A percentile compares a stretch with the other conserved stretches of the same genome.
Conservation (phyloP, 192 early-diverging fungal species). For the Dissophora ornata region DNA sequence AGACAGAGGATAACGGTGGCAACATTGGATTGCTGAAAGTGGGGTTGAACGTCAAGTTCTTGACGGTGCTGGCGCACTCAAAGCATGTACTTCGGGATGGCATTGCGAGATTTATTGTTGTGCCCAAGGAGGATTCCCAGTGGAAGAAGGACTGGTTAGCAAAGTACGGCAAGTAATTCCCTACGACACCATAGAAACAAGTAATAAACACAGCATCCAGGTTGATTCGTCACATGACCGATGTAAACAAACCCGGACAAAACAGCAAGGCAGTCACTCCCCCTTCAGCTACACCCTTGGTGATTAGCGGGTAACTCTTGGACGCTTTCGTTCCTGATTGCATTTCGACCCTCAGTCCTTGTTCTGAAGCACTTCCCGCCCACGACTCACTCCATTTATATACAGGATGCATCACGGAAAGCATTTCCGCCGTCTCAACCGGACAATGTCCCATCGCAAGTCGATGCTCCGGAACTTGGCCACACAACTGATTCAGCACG, state of each 20-base stretch:
- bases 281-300: too few species aligned
- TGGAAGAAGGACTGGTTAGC: constrained; percentile 56
- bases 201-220: too few species aligned
- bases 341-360: background rate
- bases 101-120: constrained; percentile 85
- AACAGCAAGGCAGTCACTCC: constrained; percentile 1
- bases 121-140: constrained; percentile 67
- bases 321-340: background rate
- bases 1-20: constrained; percentile 62
- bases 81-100: constrained; percentile 86
- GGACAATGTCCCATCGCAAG: constrained; percentile 75
- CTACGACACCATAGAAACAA: too few species aligned
- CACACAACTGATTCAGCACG: constrained; percentile 86
- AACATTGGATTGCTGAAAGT: constrained; percentile 72
- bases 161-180: constrained; percentile 53
- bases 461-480: constrained; percentile 87
- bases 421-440: constrained; percentile 68
- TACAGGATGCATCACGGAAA: constrained; percentile 70
- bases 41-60: constrained; percentile 70
- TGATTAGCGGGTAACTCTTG: too few species aligned
- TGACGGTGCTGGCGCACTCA: constrained; percentile 67
- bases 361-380: constrained; percentile 5
- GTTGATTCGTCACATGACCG: too few species aligned
- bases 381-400: constrained; percentile 1
- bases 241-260: constrained; percentile 17